Conservation (phyloP, 805 yeast genomes). For the Wickerhamiella nectarea region DNA sequence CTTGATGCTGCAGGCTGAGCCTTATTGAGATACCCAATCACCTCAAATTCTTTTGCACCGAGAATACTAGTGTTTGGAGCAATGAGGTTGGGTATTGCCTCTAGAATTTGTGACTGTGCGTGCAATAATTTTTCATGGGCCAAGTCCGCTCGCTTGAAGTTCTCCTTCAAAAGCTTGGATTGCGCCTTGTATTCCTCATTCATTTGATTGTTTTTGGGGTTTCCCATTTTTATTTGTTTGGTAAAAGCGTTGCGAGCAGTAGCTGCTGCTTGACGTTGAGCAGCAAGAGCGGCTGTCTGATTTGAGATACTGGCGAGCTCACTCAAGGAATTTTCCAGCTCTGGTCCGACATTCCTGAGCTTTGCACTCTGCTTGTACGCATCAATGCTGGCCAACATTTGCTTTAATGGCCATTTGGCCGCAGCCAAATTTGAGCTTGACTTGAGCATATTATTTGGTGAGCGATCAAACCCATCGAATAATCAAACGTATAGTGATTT, state of each 20-base stretch:
- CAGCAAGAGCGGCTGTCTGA: conserved; percentile 13
- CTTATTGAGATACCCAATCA: conserved; percentile 17
- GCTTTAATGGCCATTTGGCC: conserved; percentile 17
- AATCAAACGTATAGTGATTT: too few species aligned
- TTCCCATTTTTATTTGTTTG: conserved; percentile 10
- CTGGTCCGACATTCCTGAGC: conserved; percentile 17
- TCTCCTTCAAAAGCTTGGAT: conserved; percentile 15
- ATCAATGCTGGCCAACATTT: conserved; percentile 13
- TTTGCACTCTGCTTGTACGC: conserved; percentile 19
- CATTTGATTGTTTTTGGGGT: conserved; percentile 9
- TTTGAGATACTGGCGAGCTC: conserved; percentile 20
- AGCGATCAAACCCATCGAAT: too few species aligned
- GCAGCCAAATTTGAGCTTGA: conserved; percentile 15
- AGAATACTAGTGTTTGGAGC: conserved; percentile 16
- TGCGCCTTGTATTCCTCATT: conserved; percentile 15
- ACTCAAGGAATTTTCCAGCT: conserved; percentile 12
- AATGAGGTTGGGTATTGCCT: conserved; percentile 25
- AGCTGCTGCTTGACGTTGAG: conserved; percentile 14
- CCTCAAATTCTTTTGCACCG: conserved; percentile 14
- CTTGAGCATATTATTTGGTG: conserved; percentile 1
- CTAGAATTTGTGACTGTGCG: conserved; percentile 15
- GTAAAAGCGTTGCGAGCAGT: conserved; percentile 15
- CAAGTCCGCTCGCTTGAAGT: conserved; percentile 14
- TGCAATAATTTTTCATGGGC: conserved; percentile 10
- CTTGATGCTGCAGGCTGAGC: neutral